phyloP scores from a whole-genome alignment of 1,284 basidiomycete species.

The Rhodotorula glutinis region DNA sequence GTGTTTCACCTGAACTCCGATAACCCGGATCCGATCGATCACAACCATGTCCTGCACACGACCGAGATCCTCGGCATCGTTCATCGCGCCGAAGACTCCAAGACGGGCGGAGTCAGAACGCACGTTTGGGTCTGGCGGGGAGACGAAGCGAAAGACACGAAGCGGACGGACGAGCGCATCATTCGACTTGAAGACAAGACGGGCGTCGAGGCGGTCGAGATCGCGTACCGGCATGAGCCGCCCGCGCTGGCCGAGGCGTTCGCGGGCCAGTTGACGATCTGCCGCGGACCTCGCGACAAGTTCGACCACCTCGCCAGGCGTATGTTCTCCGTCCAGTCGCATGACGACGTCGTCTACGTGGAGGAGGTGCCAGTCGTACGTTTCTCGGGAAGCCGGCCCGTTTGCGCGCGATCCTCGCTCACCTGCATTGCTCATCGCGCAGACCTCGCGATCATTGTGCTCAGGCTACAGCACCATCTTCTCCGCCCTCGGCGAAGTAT shows the following conservation, averaged over 20 bases:
- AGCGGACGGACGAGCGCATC: conserved; percentile 7
- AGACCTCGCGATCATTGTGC: conserved; percentile 25
- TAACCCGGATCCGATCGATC: conserved; percentile 30
- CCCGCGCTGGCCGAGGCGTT: conserved; percentile 25
- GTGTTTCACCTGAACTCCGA: conserved; percentile 34
- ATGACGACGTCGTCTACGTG: conserved; percentile 19
- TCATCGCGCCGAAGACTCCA: conserved; percentile 4
- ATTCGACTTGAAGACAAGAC: conserved; percentile 15
- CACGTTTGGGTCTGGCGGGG: conserved; percentile 32
- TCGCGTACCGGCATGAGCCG: conserved; percentile 15
- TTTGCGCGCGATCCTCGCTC: no score
- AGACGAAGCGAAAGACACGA: conserved; percentile 15
- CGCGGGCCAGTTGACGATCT: conserved; percentile 29
- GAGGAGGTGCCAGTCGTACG: conserved; percentile 29
- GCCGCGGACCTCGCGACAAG: conserved; percentile 20
- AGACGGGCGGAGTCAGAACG: conserved; percentile 1
- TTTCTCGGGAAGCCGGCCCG: background rate
- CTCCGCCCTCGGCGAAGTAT: conserved; percentile 28
- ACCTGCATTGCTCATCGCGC: no score
- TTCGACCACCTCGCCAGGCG: conserved; percentile 32
- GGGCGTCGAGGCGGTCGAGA: background rate
- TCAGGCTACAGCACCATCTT: conserved; percentile 27
- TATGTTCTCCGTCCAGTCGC: conserved; percentile 14
- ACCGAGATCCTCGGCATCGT: conserved; percentile 36
- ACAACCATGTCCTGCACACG: conserved; percentile 25